Base-by-base conservation (phyloP, 352 stramenopile genomes). In the Blastocystis sp. region DNA sequence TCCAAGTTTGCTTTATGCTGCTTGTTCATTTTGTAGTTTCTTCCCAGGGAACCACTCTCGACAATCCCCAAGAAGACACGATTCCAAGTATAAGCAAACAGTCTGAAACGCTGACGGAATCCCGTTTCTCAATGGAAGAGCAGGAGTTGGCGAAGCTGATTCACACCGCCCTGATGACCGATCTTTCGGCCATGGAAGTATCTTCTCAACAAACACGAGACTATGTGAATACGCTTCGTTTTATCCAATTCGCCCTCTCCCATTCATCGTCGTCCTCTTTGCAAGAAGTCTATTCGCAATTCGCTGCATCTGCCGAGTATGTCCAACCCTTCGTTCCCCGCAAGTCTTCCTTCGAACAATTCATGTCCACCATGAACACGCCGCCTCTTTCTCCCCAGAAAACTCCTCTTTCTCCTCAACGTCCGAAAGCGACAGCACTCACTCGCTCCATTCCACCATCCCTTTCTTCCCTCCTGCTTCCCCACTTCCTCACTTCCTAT, bases 181-280 rank as follows among this genome's bases (percentile, higher is more conserved):
- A 75, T 49, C n/a, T n/a, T n/a, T n/a, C n/a, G 16, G 7, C 44
- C 21, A 75, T 75, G 6, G 24, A 16, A 49, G 4, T 32, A 29
- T 36, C 29, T 36, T 29, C 46, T 0, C 63, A 75, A 32, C 40
- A 48, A n/a, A 75, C 44, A 21, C 63, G 63, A 24, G 63, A 75
- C 24, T 53, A 49, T 56, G n/a, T 75, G 36, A 75, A 75, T 29
- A 36, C 27, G 1, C 24, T 75, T 36, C 63, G 48, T 29, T 75
- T 75, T 29, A 27, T 75, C 8, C 63, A 75, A 32, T 75, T 56
- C 48, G n/a, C n/a, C n/a, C n/a, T n/a, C n/a, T n/a, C n/a, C n/a
- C n/a, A n/a, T n/a, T n/a, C n/a, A n/a, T n/a, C n/a, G n/a, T n/a
- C n/a, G n/a, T n/a, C n/a, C n/a, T n/a, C n/a, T n/a, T n/a, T n/a